These are phyloP conservation scores for Panaeolus papilionaceus DNA, from an alignment of 768 basidiomycete species.

Conservation along the genomic window DNA sequence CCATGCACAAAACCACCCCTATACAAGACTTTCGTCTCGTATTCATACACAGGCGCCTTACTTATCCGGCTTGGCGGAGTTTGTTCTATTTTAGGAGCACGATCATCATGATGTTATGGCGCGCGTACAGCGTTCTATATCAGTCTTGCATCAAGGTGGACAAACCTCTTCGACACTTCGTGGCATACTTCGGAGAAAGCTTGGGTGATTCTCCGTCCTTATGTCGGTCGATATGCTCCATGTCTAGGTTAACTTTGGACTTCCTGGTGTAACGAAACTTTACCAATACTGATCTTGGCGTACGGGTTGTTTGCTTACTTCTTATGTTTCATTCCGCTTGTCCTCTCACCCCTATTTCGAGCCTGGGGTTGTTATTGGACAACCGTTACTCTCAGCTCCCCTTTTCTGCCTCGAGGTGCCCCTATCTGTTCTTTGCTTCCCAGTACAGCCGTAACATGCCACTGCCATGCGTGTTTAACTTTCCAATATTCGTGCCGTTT, in stretches of 20 bases:
- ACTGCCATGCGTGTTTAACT: not conserved
- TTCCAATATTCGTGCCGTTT: not conserved
- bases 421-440: not conserved
- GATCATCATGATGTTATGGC: conserved; percentile 3
- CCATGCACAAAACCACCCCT: not conserved
- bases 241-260: not conserved
- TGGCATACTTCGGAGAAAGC: not conserved
- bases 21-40: not conserved
- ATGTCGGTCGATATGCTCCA: not conserved
- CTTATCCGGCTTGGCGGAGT: not conserved
- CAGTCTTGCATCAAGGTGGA: not conserved
- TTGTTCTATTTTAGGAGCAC: not conserved
- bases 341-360: too few relatives aligned
- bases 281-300: not conserved
- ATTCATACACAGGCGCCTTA: not conserved
- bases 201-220: not conserved
- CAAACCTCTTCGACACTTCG: not conserved
- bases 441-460: not conserved
- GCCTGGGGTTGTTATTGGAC: too few relatives aligned
- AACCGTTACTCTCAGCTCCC: not conserved
- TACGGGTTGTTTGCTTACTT: too few relatives aligned
- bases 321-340: too few relatives aligned
- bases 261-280: not conserved
- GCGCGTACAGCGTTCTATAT: not conserved
- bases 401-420: not conserved